Percentiles rank a stretch among this genome's conserved stretches.
phyloP scores from a whole-genome alignment of 139 green algal species.

The Closterium sp. region DNA sequence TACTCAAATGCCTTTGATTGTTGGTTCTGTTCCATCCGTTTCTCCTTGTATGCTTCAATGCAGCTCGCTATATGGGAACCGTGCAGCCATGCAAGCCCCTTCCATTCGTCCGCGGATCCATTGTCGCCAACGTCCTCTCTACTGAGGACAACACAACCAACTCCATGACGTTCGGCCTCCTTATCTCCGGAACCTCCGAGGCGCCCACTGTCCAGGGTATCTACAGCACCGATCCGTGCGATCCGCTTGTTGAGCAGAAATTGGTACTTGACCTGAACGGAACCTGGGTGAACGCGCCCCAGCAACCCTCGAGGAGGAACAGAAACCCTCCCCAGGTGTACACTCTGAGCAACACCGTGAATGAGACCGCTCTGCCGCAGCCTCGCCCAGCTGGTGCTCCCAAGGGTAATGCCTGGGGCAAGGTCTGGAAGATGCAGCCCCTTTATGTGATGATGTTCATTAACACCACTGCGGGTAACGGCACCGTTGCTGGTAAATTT shows the following conservation, averaged over 20 bases:
- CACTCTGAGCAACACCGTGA: not conserved
- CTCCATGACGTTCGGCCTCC: not conserved
- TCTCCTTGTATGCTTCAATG: not conserved
- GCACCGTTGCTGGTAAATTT: not conserved
- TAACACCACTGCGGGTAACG: not conserved
- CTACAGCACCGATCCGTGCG: not conserved
- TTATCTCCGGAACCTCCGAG: not conserved
- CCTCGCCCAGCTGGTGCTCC: not conserved
- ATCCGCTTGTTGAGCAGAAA: not conserved
- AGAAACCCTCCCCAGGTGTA: not conserved
- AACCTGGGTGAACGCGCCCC: not conserved
- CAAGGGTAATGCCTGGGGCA: not conserved
- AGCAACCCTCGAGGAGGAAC: not conserved
- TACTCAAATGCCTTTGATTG: too few species aligned
- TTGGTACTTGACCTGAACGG: not conserved
- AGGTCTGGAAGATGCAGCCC: not conserved
- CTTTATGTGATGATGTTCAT: not conserved
- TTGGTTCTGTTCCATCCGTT: not conserved
- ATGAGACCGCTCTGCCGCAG: not conserved
- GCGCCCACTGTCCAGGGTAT: not conserved
- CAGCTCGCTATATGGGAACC: not conserved
- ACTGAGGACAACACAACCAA: not conserved
- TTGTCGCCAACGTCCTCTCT: not conserved
- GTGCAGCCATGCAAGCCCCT: not conserved
- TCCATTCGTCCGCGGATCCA: not conserved